Conservation (phyloP, 768 basidiomycete species). For the Cystofilobasidium capitatum region DNA sequence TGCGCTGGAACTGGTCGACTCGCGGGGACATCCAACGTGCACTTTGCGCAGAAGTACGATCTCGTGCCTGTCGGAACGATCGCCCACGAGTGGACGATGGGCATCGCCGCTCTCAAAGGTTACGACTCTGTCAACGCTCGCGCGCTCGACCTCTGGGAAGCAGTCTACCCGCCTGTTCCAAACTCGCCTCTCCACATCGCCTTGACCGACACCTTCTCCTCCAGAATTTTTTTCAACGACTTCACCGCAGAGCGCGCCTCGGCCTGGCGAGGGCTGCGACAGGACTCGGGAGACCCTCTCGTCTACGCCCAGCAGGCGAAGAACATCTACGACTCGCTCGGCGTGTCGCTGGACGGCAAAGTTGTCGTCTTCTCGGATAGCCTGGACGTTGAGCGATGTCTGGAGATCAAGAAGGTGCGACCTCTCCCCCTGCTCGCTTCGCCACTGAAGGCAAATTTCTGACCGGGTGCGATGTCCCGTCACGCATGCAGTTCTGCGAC, state of each 20-base stretch:
- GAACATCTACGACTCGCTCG: conserved; percentile 59
- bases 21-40: conserved; percentile 85
- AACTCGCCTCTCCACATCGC: conserved; percentile 51
- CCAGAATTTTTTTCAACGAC: conserved; percentile 60
- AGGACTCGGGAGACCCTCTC: conserved; percentile 88
- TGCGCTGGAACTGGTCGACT: conserved; percentile 46
- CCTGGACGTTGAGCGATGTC: conserved; percentile 59
- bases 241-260: conserved; percentile 16
- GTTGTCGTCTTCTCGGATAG: conserved; percentile 72
- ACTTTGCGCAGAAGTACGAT: conserved; percentile 69
- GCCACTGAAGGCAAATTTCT: no score
- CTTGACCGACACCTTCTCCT: conserved; percentile 91
- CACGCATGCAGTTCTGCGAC: not conserved
- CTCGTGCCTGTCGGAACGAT: conserved; percentile 56
- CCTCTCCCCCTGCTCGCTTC: not conserved
- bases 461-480: not conserved
- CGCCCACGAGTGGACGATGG: conserved; percentile 44
- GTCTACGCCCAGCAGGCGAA: conserved; percentile 66
- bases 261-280: conserved; percentile 51
- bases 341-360: conserved; percentile 43
- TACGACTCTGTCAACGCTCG: conserved; percentile 64
- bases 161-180: conserved; percentile 42
- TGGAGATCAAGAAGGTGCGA: conserved; percentile 52
- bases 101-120: conserved; percentile 67
- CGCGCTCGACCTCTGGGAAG: conserved; percentile 80